Base-by-base conservation (phyloP, 306 rosid genomes). In the Rubus idaeus region DNA sequence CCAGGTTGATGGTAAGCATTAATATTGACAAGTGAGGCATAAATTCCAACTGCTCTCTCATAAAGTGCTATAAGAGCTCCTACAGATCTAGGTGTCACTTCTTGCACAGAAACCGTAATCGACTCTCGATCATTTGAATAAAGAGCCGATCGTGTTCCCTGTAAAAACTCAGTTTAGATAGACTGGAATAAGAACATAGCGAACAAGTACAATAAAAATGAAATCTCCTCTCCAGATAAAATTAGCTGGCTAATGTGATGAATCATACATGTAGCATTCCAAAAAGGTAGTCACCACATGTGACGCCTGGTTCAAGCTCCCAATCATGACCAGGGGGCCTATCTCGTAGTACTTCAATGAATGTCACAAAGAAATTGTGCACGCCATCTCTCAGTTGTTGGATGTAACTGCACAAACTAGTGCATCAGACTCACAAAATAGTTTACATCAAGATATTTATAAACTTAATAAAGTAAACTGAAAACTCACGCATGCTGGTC, bases 301-400 rank as follows among this genome's bases (percentile, higher is more conserved):
- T 95, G 69, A 95, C 97, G 66, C 99, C 99, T 12, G 99, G 99
- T 81, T 95, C 99, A 73, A 95, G 99, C 86, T 95, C 99, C 99
- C 97, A 95, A 83, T 95, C 99, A 69, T 95, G 99, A 81, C 99
- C 99, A 0, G 97, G 99, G 46, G 99, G 97, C 82, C 99, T 95
- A 89, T 95, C 99, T 5, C 94, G 91, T 57, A 95, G 85, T 53
- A 95, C 97, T 89, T 92, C 97, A 39, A 95, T 95, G 92, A 95
- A 95, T 72, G 97, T 95, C 73, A 40, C 99, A 49, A 92, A 92
- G 83, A 95, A 95, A 84, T 95, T 95, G 88, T 92, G 99, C 23
- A 92, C 97, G 0, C 99, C 99, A 20, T 95, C 99, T 87, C 99
- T 90, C 79, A 95, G 84, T 84, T 95, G 99, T 78, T 95, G 99